A percentile compares a stretch with the other conserved stretches of the same genome.
phyloP scores from a whole-genome alignment of 192 early-diverging fungal species.

The Linnemannia exigua region DNA sequence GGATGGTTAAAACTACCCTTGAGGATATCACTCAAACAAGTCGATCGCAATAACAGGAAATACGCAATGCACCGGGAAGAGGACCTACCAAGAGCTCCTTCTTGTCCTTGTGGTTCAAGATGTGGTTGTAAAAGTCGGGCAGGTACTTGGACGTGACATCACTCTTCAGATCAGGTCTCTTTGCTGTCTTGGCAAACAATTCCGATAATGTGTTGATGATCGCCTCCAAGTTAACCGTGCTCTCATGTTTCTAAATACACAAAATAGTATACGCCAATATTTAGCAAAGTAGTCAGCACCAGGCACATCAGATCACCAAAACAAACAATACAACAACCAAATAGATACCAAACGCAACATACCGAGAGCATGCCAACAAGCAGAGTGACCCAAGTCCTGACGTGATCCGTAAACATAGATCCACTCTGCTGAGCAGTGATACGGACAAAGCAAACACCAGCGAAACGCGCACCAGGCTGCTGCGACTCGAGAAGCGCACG shows the following conservation, averaged over 20 bases:
- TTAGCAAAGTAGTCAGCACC: background rate
- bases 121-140: slow-evolving; percentile 62
- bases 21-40: background rate
- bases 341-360: background rate
- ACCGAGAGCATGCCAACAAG: slow-evolving; percentile 61
- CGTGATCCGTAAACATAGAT: slow-evolving; percentile 54
- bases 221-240: slow-evolving; percentile 44
- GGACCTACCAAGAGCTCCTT: slow-evolving; percentile 62
- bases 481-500: slow-evolving; percentile 69
- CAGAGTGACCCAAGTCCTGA: slow-evolving; percentile 59
- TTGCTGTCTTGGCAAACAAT: slow-evolving; percentile 62
- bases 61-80: background rate
- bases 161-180: slow-evolving; percentile 67
- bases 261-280: no score
- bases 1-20: background rate
- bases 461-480: slow-evolving; percentile 62
- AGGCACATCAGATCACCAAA: no score
- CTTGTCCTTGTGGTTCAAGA: slow-evolving; percentile 60
- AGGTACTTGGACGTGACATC: slow-evolving; percentile 67
- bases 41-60: background rate
- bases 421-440: slow-evolving; percentile 64
- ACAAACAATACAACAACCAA: background rate
- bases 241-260: slow-evolving; percentile 62
- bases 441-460: slow-evolving; percentile 62
- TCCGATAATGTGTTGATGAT: slow-evolving; percentile 61